Conservation (phyloP, 768 basidiomycete genomes). For the Leccinum longicurvipes region DNA sequence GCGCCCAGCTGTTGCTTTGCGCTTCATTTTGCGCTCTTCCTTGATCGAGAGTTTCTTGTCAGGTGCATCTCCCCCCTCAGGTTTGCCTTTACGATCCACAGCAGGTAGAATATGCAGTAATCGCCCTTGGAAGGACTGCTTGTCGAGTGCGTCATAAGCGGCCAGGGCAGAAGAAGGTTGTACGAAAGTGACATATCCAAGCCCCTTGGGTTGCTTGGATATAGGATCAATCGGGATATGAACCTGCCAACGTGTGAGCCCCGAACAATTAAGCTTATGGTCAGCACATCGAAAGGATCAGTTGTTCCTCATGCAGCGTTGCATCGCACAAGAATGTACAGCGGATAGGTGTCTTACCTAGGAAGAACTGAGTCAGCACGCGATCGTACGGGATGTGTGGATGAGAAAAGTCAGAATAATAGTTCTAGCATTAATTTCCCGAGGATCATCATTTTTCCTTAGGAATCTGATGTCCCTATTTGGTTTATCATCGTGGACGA, state of each 20-base stretch:
- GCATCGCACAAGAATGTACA: neutral
- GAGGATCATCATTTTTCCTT: conserved; percentile 31
- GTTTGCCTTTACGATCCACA: conserved; percentile 57
- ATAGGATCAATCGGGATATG: conserved; percentile 53
- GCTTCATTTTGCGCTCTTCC: conserved; percentile 53
- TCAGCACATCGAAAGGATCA: conserved; percentile 47
- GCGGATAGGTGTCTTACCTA: conserved; percentile 11
- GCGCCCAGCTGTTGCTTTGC: conserved; percentile 65
- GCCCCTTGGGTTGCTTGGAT: conserved; percentile 52
- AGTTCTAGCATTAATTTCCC: conserved; percentile 56
- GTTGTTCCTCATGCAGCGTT: conserved; percentile 48
- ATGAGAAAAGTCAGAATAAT: conserved; percentile 23
- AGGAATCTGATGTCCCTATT: conserved; percentile 50
- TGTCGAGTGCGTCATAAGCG: conserved; percentile 79
- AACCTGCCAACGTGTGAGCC: conserved; percentile 35
- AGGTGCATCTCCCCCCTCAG: conserved; percentile 37
- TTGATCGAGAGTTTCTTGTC: conserved; percentile 55
- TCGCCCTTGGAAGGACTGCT: conserved; percentile 86
- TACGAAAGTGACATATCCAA: conserved; percentile 57
- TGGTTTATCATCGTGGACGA: conserved; percentile 38
- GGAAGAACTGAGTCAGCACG: conserved; percentile 2
- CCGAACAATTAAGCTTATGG: conserved; percentile 36
- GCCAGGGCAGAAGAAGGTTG: conserved; percentile 48
- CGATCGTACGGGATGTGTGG: neutral
- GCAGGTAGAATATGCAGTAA: conserved; percentile 88